Base-by-base conservation (phyloP, 176 grass and related monocot genomes). In the Luzula sylvatica region DNA sequence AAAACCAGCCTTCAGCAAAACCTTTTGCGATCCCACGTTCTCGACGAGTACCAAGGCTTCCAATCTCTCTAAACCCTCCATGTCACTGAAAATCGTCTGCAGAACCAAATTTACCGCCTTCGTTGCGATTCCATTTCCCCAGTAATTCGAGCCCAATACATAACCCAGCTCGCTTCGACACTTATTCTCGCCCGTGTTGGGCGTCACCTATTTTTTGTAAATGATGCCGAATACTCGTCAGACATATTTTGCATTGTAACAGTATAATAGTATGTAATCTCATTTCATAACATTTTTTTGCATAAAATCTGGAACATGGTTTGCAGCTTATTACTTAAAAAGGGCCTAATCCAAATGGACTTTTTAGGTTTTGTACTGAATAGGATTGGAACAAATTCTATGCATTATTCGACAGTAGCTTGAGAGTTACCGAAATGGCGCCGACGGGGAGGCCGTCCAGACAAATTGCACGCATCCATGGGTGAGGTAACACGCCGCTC, bases 1-100 rank as follows among this genome's bases (percentile, higher is more conserved):
- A 61, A 94, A 94, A 39, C 88, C 88, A 53, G 56, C 72, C 69
- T 94, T 94, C 88, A 83, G 69, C 48, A 94, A 66, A 61, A 94
- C 83, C 51, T 73, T 82, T 70, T 94, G 88, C 16, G 83, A 87
- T 16, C 65, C 83, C 20, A 12, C 59, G 64, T 94, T 81, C 7
- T 38, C 26, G 13, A 80, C 75, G 32, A 83, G 79, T 26, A 94
- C 88, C 12, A 83, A 49, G 55, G 79, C 79, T 66, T 87, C 78
- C 15, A 94, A 56, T 60, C 87, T 76, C 65, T 72, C 65, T 70
- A 94, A 57, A 4, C 72, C 75, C 27, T 67, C 53, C 46, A 87
- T 15, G 13, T 83, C 82, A 1, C 0, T 16, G 64, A 94, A 87
- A 41, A 60, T 58, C 5, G 50, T 3, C 14, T 53, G 15, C 22